Conservation (phyloP, 208 protist genomes). For the Balamuthia mandrillaris region DNA sequence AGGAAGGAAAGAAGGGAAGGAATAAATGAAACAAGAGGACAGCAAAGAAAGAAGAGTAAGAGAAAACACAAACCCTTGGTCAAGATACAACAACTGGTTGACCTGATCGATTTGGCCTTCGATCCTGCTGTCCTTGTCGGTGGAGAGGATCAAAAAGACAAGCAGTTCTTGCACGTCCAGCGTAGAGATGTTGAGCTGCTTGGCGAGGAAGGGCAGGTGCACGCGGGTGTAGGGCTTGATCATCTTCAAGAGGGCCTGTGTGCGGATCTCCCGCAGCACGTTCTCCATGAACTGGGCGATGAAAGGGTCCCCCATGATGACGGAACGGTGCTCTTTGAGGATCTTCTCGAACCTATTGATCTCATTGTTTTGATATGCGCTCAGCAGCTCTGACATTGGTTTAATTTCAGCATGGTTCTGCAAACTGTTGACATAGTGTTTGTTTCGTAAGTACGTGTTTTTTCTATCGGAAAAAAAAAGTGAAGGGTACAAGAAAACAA, state of each 20-base stretch:
- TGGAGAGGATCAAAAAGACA: conserved; percentile 83
- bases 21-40: background rate
- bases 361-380: conserved; percentile 54
- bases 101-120: conserved; percentile 81
- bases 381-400: conserved; percentile 84
- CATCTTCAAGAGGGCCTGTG: conserved; percentile 82
- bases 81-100: conserved; percentile 40
- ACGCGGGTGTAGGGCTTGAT: conserved; percentile 84
- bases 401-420: conserved; percentile 83
- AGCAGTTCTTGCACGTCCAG: conserved; percentile 83
- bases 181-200: conserved; percentile 76
- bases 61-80: background rate
- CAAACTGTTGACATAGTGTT: conserved; percentile 44
- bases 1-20: background rate
- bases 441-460: too few species aligned
- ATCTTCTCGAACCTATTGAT: conserved; percentile 79
- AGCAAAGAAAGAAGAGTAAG: background rate
- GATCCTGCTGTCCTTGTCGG: conserved; percentile 84
- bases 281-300: conserved; percentile 85
- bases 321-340: conserved; percentile 66
- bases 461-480: too few species aligned
- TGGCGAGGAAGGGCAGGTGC: conserved; percentile 56
- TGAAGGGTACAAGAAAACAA: background rate
- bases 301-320: conserved; percentile 76
- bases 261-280: conserved; percentile 84